Percentiles rank a stretch among this genome's conserved stretches.
Conservation (phyloP, 805 yeast species). For the Wickerhamiella dianesei region DNA sequence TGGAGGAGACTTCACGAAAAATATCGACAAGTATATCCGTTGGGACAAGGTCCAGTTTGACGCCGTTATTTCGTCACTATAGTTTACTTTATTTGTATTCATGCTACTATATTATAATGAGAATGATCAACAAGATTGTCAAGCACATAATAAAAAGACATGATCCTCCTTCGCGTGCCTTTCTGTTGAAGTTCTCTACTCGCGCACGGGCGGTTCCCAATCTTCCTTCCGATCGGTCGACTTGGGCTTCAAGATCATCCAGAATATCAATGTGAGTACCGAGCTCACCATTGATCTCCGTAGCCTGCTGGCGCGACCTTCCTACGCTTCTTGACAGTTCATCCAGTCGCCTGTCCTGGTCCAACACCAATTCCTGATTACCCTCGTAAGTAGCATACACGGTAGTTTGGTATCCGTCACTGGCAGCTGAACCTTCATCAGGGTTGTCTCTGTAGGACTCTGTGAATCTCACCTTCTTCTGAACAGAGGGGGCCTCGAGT, state of each 20-base stretch:
- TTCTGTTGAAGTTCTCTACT: conserved; percentile 26
- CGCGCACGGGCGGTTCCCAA: conserved; percentile 25
- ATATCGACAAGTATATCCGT: conserved; percentile 55
- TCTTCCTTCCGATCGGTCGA: conserved; percentile 25
- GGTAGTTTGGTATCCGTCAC: not conserved
- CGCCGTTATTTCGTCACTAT: conserved; percentile 23
- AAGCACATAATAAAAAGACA: conserved; percentile 25
- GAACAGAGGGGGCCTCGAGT: not conserved
- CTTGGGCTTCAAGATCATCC: conserved; percentile 28
- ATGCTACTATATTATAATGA: conserved; percentile 26
- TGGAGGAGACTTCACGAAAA: conserved; percentile 56
- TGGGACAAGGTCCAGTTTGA: conserved; percentile 34
- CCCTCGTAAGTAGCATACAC: conserved; percentile 10
- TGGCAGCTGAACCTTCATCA: not conserved
- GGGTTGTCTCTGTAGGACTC: conserved; percentile 1
- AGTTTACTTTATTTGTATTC: too few species aligned
- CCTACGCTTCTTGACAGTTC: conserved; percentile 25
- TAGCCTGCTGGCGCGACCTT: conserved; percentile 28
- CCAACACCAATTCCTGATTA: conserved; percentile 20
- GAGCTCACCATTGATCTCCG: conserved; percentile 29
- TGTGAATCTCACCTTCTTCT: conserved; percentile 9
- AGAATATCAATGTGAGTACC: conserved; percentile 26
- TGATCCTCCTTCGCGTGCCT: conserved; percentile 29
- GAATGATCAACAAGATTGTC: conserved; percentile 20
- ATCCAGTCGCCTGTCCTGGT: conserved; percentile 29